Base-by-base conservation (phyloP, 495 filamentous ascomycete genomes). In the Talaromyces stipitatus region DNA sequence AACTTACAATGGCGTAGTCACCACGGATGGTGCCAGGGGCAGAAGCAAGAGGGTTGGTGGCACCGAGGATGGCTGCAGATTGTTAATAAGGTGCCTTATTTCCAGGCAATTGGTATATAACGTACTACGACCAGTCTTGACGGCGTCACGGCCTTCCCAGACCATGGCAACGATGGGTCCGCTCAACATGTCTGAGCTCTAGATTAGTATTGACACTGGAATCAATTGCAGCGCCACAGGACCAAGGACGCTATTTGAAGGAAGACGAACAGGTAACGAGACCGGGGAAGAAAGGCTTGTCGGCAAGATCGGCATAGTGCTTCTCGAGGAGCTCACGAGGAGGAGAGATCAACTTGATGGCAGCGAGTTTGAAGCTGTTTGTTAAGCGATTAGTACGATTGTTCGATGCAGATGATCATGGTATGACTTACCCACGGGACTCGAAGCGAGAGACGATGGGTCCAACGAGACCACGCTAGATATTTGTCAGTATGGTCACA, bases 141-240 rank as follows among this genome's bases (percentile, higher is more conserved):
- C 91, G 71, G 83, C 94, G 64, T 97, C 91, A 79, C 85, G 86
- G 65, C 94, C 94, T 75, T 97, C 90, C 94, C 94, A 98, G 73
- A 98, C 86, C 92, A 97, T 98, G 75, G 94, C 94, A 81, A 81
- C 85, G 80, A 98, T 91, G 66, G 94, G 94, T 71, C 94, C 94
- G 79, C 84, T 88, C 75, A 87, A 82, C 94, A 98, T 98, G 82
- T 97, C 91, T 96, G 61, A 61, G n/a, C 14, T 14, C 18, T 16
- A 7, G 4, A 41, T 41, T 41, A 41, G n/a, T 16, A 38, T n/a
- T n/a, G n/a, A n/a, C n/a, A n/a, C n/a, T n/a, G n/a, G n/a, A n/a
- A n/a, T n/a, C n/a, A n/a, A n/a, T n/a, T n/a, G n/a, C n/a, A n/a
- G n/a, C n/a, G n/a, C n/a, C n/a, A n/a, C n/a, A n/a, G n/a, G n/a